Conservation (phyloP, 2,329 filamentous ascomycete genomes). For the Tolypocladium sp. region DNA sequence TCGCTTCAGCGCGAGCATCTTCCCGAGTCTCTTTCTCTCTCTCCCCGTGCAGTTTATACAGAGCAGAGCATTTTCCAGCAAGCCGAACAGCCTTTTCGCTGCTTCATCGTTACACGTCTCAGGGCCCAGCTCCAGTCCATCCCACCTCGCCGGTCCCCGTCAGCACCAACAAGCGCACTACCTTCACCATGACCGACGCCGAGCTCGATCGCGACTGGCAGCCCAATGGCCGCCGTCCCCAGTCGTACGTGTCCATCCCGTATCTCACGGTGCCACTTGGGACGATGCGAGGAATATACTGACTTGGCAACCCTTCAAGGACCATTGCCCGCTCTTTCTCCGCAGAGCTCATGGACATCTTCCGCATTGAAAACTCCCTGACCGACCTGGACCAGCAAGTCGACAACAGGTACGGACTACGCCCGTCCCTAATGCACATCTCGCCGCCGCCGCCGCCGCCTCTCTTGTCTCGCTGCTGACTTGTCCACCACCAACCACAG, state of each 20-base stretch:
- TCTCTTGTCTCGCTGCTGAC: neutral
- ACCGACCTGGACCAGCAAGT: slow-evolving; percentile 67
- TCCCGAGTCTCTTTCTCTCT: neutral
- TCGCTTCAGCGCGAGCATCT: neutral
- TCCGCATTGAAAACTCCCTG: slow-evolving; percentile 74
- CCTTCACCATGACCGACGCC: slow-evolving; percentile 43
- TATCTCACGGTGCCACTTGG: neutral
- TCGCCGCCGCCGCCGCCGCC: slow-evolving; percentile 3
- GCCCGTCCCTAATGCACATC: slow-evolving; percentile 19
- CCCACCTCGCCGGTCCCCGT: neutral
- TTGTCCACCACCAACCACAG: slow-evolving; percentile 32
- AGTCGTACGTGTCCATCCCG: slow-evolving; percentile 59
- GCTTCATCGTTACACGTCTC: neutral
- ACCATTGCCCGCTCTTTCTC: slow-evolving; percentile 85
- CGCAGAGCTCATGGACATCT: slow-evolving; percentile 76
- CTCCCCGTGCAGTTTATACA: neutral
- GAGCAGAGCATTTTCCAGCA: neutral
- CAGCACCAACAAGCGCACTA: slow-evolving; percentile 4
- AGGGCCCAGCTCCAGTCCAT: neutral
- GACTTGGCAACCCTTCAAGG: slow-evolving; percentile 33
- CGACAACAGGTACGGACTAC: slow-evolving; percentile 77
- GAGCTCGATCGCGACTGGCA: slow-evolving; percentile 73
- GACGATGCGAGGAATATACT: neutral
- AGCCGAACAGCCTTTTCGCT: neutral
- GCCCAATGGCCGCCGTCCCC: slow-evolving; percentile 66